Percentiles rank a stretch among this genome's conserved stretches.
phyloP scores from a whole-genome alignment of 2,329 filamentous ascomycete genomes.

The Cucurbitaria berberidis region DNA sequence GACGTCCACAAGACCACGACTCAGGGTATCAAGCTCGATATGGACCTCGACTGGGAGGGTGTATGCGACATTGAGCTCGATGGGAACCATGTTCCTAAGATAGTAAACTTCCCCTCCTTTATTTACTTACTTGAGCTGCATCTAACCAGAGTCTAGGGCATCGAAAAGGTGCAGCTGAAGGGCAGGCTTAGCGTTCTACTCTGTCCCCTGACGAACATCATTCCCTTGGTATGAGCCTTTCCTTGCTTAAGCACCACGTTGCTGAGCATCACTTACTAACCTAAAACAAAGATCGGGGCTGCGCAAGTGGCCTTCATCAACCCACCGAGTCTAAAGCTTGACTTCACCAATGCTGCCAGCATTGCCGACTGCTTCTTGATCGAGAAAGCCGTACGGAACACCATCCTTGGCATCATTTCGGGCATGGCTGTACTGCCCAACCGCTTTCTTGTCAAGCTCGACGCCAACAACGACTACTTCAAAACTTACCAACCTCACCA shows the following conservation, averaged over 20 bases:
- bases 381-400: constrained; percentile 53
- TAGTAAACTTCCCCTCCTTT: constrained; percentile 37
- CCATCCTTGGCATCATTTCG: constrained; percentile 53
- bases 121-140: background rate
- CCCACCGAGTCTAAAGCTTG: constrained; percentile 53
- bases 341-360: constrained; percentile 57
- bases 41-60: constrained; percentile 57
- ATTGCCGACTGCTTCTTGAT: constrained; percentile 53
- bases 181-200: constrained; percentile 55
- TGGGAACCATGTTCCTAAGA: constrained; percentile 53
- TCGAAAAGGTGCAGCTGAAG: constrained; percentile 54
- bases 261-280: constrained; percentile 8
- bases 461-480: constrained; percentile 56
- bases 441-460: constrained; percentile 58
- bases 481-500: constrained; percentile 54
- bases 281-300: constrained; percentile 52
- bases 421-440: constrained; percentile 58
- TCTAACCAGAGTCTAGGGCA: constrained; percentile 44
- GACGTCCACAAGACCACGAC: constrained; percentile 55
- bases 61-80: constrained; percentile 57
- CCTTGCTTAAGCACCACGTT: background rate
- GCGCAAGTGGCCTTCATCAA: constrained; percentile 59
- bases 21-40: constrained; percentile 57
- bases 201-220: constrained; percentile 53
- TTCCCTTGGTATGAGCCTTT: constrained; percentile 52